Conservation (phyloP, 2,329 filamentous ascomycete species). For the Aspergillus quadrilineatus region DNA sequence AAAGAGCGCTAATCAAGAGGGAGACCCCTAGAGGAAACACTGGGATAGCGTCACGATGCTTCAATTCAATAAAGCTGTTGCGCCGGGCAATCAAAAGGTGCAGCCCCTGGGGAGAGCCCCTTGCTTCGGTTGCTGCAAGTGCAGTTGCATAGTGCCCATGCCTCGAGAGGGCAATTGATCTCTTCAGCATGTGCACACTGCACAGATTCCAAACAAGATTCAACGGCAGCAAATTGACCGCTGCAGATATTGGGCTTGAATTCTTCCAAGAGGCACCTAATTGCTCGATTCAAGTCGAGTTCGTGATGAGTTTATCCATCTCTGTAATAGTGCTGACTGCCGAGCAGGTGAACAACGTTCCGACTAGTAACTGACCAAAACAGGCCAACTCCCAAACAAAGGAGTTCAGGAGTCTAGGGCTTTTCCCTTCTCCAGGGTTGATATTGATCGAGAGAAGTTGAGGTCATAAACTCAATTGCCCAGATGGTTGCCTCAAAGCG, state of each 20-base stretch:
- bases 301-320: slow-evolving; percentile 8
- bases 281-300: slow-evolving; percentile 3
- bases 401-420: slow-evolving; percentile 16
- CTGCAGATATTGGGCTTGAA: slow-evolving; percentile 14
- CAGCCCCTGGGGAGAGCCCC: slow-evolving; percentile 27
- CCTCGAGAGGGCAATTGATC: slow-evolving; percentile 21
- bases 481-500: background rate
- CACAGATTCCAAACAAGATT: slow-evolving; percentile 11
- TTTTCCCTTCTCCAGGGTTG: slow-evolving; percentile 9
- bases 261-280: slow-evolving; percentile 13
- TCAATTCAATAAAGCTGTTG: slow-evolving; percentile 19
- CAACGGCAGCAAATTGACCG: slow-evolving; percentile 14
- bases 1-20: slow-evolving; percentile 19
- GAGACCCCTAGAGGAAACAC: slow-evolving; percentile 18
- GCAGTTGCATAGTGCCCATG: slow-evolving; percentile 20
- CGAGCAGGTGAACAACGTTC: background rate
- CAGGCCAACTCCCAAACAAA: background rate
- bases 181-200: slow-evolving; percentile 19
- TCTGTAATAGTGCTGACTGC: background rate
- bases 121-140: slow-evolving; percentile 29
- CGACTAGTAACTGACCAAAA: background rate
- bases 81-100: slow-evolving; percentile 28
- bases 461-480: background rate
- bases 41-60: slow-evolving; percentile 4
- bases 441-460: background rate